Conservation (phyloP, 139 green algal genomes). For the Volvox reticuliferus region DNA sequence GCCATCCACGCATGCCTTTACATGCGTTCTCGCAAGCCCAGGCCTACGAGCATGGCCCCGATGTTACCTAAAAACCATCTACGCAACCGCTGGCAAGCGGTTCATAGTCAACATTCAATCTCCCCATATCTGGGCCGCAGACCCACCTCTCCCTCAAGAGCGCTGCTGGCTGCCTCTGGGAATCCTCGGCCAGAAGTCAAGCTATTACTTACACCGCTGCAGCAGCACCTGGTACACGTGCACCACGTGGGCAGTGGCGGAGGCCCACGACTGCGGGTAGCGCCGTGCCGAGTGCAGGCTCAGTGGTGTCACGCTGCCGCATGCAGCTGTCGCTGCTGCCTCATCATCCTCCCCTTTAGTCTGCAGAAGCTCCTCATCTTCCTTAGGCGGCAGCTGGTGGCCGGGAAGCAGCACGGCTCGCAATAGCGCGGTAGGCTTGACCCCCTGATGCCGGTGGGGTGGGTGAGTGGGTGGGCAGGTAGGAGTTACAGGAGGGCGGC, state of each 20-base stretch:
- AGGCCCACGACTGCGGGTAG: conserved; percentile 33
- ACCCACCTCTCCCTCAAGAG: too few relatives aligned
- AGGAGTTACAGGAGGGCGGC: too few relatives aligned
- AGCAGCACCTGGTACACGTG: conserved; percentile 22
- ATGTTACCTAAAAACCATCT: too few relatives aligned
- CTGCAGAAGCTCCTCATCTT: neutral
- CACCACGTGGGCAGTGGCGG: conserved; percentile 30
- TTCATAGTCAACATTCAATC: too few relatives aligned
- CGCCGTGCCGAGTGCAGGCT: conserved; percentile 10
- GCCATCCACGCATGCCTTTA: too few relatives aligned
- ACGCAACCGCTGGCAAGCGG: too few relatives aligned
- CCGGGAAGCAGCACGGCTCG: conserved; percentile 25
- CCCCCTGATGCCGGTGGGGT: neutral
- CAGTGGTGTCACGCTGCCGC: conserved; percentile 3
- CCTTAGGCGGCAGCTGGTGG: conserved; percentile 12
- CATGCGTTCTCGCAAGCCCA: too few relatives aligned
- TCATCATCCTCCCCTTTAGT: neutral
- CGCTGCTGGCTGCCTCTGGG: too few relatives aligned
- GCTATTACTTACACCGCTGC: neutral
- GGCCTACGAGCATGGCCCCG: too few relatives aligned
- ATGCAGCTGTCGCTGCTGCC: neutral
- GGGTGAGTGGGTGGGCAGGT: neutral
- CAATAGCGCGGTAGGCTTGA: conserved; percentile 13
- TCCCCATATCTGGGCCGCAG: too few relatives aligned
- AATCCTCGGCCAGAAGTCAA: too few relatives aligned